Evolutionary conservation across 2,329 filamentous ascomycete genomes (phyloP).

Genomic region (Calonectria naviculata): DNA sequence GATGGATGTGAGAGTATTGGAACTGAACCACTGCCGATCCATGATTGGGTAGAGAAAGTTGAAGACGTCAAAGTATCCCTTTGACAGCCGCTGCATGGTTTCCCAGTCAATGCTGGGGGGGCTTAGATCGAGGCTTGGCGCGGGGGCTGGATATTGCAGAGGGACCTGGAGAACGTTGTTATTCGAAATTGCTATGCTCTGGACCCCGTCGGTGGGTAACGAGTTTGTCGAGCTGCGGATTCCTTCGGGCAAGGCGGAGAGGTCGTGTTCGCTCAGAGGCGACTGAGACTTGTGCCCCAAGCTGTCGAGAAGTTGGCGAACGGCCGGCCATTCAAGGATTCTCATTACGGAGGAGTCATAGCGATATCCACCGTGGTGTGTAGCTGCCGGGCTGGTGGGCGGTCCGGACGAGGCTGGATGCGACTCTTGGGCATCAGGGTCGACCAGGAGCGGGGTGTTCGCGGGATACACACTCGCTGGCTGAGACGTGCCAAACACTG

Average conservation of each 20-base stretch:
- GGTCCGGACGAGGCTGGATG: slow-evolving; percentile 30
- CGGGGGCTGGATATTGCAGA: slow-evolving; percentile 31
- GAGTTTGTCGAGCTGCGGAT: slow-evolving; percentile 33
- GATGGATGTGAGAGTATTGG: slow-evolving; percentile 57
- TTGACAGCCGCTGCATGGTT: slow-evolving; percentile 60
- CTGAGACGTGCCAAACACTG: slow-evolving; percentile 33
- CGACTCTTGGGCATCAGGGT: slow-evolving; percentile 36
- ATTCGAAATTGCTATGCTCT: slow-evolving; percentile 27
- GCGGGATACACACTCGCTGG: slow-evolving; percentile 33
- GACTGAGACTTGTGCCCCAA: slow-evolving; percentile 37
- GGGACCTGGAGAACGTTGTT: slow-evolving; percentile 33
- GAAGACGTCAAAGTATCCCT: slow-evolving; percentile 69
- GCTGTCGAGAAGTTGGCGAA: slow-evolving; percentile 39
- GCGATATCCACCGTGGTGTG: slow-evolving; percentile 37
- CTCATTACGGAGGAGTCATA: slow-evolving; percentile 41
- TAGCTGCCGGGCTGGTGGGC: slow-evolving; percentile 30
- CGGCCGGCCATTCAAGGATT: slow-evolving; percentile 40
- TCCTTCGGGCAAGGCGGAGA: slow-evolving; percentile 31
- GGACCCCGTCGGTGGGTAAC: slow-evolving; percentile 37
- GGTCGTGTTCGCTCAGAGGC: slow-evolving; percentile 27
- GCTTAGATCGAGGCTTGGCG: slow-evolving; percentile 26
- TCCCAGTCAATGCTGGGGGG: slow-evolving; percentile 55
- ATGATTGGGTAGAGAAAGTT: slow-evolving; percentile 69
- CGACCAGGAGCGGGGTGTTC: slow-evolving; percentile 32
- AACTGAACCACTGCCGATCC: slow-evolving; percentile 65